Base-by-base conservation (phyloP, 2,329 filamentous ascomycete genomes). In the Coniochaeta pulveracea region DNA sequence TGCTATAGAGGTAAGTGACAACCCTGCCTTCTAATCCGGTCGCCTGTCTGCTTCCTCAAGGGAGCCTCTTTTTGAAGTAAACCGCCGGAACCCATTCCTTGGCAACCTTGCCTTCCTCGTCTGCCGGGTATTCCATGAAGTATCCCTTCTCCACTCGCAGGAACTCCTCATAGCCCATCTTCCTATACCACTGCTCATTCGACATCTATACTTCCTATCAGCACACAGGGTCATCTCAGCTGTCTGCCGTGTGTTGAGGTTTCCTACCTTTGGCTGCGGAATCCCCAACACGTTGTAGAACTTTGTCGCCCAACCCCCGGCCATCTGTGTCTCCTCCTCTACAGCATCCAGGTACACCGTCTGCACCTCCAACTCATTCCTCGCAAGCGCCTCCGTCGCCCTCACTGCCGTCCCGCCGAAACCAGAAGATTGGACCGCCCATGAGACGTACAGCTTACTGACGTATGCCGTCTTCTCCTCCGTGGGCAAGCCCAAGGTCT, bases 371-470 rank as follows among this genome's bases (percentile, higher is more conserved):
- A 31, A 19, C 28, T 21, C 11, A 19, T 12, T 11, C 6, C 18
- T n/a, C 4, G 28, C 16, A 10, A 21, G 8, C 7, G 10, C 18
- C 28, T 31, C 28, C 18, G 22, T 12, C 18, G 18, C 18, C 6
- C 28, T 17, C 28, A 31, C 22, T n/a, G 28, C 17, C 11, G 5
- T 9, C 9, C 28, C 28, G 28, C 28, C 28, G 28, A 19, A 31
- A 19, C 28, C 28, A 19, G 19, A n/a, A 12, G 12, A 11, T 19
- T 31, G 28, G 4, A 31, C 18, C 12, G 28, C 28, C 18, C 22
- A 31, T 17, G 28, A 31, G 6, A 31, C 28, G 28, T 31, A 31
- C 5, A 31, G 28, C 28, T 31, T 31, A 10, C 28, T 19, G 4
- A 31, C 15, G 17, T 12, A 31, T 17, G 28, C 19, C 9, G 17